phyloP scores from a whole-genome alignment of 495 filamentous ascomycete genomes.

The Thermochaetoides thermophila region DNA sequence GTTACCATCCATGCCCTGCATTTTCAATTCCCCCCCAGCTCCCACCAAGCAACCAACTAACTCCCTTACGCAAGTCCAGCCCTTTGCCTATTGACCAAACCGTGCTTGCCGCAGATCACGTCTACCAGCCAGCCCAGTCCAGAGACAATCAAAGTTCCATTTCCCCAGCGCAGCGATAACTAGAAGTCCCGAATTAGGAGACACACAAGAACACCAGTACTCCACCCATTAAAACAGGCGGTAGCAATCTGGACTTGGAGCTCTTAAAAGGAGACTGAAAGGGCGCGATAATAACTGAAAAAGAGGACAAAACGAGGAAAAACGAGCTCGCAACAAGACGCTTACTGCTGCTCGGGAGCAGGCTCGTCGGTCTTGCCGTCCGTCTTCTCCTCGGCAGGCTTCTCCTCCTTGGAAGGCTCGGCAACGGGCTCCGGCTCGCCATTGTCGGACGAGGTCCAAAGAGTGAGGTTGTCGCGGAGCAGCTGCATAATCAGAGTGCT shows the following conservation, averaged over 20 bases:
- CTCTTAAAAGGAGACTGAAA: too few species aligned
- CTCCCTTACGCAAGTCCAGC: slow-evolving; percentile 17
- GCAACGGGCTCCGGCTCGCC: slow-evolving; percentile 59
- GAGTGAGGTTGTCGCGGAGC: slow-evolving; percentile 91
- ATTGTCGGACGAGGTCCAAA: slow-evolving; percentile 96
- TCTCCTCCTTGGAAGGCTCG: slow-evolving; percentile 48
- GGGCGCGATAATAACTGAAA: slow-evolving; percentile 1
- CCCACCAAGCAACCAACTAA: slow-evolving; percentile 13
- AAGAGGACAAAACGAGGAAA: not conserved
- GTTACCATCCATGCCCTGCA: slow-evolving; percentile 26
- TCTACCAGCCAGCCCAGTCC: slow-evolving; percentile 8
- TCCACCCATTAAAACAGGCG: too few species aligned
- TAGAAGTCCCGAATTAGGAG: slow-evolving; percentile 2
- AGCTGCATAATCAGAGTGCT: slow-evolving; percentile 99
- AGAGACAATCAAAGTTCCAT: slow-evolving; percentile 4
- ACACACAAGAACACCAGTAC: too few species aligned
- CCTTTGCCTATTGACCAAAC: slow-evolving; percentile 12
- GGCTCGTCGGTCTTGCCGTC: slow-evolving; percentile 39
- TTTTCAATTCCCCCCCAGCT: slow-evolving; percentile 16
- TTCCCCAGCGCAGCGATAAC: slow-evolving; percentile 5
- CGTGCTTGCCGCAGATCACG: slow-evolving; percentile 10
- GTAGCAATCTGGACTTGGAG: too few species aligned
- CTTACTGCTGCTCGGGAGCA: slow-evolving; percentile 27
- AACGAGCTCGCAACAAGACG: slow-evolving; percentile 6
- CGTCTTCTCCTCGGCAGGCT: slow-evolving; percentile 39